A percentile compares a stretch with the other conserved stretches of the same genome.
These are phyloP conservation scores for Saccharomyces hybrid DNA, from an alignment of 1,139 yeast genomes.

Conservation along the genomic window DNA sequence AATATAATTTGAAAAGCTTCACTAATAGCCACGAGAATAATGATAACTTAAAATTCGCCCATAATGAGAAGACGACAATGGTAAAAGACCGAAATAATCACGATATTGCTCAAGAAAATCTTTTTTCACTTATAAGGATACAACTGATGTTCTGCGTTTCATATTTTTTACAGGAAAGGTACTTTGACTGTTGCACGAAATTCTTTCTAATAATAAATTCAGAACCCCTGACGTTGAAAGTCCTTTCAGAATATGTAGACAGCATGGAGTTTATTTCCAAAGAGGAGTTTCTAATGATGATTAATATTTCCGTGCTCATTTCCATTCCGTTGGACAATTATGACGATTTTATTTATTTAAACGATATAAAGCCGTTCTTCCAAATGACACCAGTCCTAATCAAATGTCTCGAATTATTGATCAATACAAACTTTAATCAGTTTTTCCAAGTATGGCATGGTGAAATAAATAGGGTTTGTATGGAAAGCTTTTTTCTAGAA, in stretches of 20 bases:
- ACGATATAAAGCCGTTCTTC: constrained; percentile 13
- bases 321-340: constrained; percentile 25
- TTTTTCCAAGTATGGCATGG: constrained; percentile 23
- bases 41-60: not conserved
- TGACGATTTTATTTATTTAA: constrained; percentile 18
- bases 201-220: constrained; percentile 17
- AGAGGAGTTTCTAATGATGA: constrained; percentile 18
- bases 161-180: constrained; percentile 19
- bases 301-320: constrained; percentile 19
- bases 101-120: constrained; percentile 7
- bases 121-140: constrained; percentile 13
- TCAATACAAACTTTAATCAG: constrained; percentile 18
- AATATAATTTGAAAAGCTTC: constrained; percentile 13
- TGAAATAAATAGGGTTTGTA: constrained; percentile 12
- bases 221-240: constrained; percentile 7
- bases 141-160: constrained; percentile 15
- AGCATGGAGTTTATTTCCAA: constrained; percentile 10
- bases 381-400: constrained; percentile 11
- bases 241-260: not conserved
- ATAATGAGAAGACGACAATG: not conserved
- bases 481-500: constrained; percentile 14
- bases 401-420: constrained; percentile 16
- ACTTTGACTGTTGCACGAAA: constrained; percentile 17
- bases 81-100: not conserved
- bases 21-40: constrained; percentile 1